Evolutionary conservation across 495 filamentous ascomycete species (phyloP), one percentile per base, ranked within the genome.

Genomic region (Penicillium daleae): DNA sequence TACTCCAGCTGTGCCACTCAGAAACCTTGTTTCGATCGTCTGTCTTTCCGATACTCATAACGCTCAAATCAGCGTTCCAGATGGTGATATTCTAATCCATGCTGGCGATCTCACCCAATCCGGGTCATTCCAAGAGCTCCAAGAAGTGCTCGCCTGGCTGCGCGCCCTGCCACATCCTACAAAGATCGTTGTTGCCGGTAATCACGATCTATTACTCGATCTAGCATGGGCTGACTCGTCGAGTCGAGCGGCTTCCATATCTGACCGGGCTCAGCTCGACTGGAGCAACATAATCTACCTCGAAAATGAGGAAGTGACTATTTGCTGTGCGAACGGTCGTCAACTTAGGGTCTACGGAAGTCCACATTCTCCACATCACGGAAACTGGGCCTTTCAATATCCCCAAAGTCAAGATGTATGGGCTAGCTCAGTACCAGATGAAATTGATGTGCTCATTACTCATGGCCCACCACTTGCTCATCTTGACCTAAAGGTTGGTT

Each of bases 31-130:
- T 37, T 15, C 72, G 0, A 71, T 70, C 15, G 61, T 70, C 67
- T 92, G 86, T 67, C 83, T 94, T 27, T 91, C 89, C 0, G 92
- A 95, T 71, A 93, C 92, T 4, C 91, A 95, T 64, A 89, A 89
- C 66, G 76, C 79, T 2, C 66, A 70, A 5, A 57, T 77, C n/a
- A 78, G 82, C 31, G 68, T 93, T 2, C 87, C 87, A 0, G 69
- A 82, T 40, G 91, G 90, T 31, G 91, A 94, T 63, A 73, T 93
- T 53, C 77, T 93, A 4, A 86, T 94, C 37, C 91, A 93, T 71
- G 87, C 88, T 17, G 91, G 92, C 9, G 91, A 95, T 72, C 70
- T 92, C 68, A 87, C 86, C 6, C 83, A 87, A 60, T 78, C 73
- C 4, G 91, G 91, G 17, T 86, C 80, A 13, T 71, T 78, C 5